Evolutionary conservation across 1,284 basidiomycete genomes (phyloP), one percentile per base, ranked within the genome.

Genomic region (Boletus sp.): DNA sequence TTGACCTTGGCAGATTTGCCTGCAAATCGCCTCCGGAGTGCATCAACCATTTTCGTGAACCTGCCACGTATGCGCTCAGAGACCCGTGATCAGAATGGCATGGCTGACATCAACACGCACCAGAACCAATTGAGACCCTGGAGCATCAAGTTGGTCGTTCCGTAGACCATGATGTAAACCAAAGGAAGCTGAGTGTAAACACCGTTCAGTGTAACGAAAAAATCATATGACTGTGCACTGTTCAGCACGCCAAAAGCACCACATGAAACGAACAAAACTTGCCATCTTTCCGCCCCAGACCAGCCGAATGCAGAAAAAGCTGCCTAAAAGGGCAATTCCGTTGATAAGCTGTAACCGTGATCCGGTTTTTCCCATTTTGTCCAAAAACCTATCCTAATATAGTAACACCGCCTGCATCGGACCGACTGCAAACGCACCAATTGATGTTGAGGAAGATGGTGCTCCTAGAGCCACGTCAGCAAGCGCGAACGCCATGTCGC

Each of bases 371-470:
- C 83, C 82, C 27, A 82, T 86, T 74, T 92, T 92, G 73, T 93
- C 90, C 63, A 93, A 72, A 74, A 88, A 88, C 84, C 89, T 89
- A 59, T 21, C 48, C 21, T 19, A 10, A 46, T 19, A 43, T 59
- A 33, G 21, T 61, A 62, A 57, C 57, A 50, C 19, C 40, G 3
- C 43, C 33, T 54, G 40, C 33, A 28, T n/a, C 27, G 27, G 25
- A 21, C n/a, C 13, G 33, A 52, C 46, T 10, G 9, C 11, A 48
- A 38, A 59, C 69, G 62, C 61, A 89, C 89, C 89, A 90, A 65
- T 92, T 89, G 61, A 88, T 83, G 68, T 93, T 89, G 61, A 93
- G 77, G 74, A 93, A 91, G 58, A 91, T 81, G 0, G 91, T 93
- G 79, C 87, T 89, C 74, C 86, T 87, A 61, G n/a, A 25, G 9